These are phyloP conservation scores for Simmondsia chinensis DNA, from an alignment of 148 eudicot genomes.

Conservation along the genomic window DNA sequence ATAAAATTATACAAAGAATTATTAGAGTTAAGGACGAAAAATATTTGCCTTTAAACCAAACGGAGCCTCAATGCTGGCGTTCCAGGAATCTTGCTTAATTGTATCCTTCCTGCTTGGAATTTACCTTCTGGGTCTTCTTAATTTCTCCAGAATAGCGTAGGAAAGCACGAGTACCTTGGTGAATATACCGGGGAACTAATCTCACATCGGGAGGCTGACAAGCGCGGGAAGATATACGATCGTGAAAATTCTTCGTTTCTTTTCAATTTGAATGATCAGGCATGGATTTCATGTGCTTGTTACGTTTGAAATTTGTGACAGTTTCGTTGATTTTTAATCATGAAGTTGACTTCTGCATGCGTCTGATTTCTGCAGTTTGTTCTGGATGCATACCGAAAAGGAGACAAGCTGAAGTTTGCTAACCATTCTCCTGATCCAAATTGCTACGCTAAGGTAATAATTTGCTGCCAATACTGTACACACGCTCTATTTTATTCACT, in stretches of 20 bases:
- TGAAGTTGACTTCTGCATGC: background rate
- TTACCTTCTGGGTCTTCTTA: constrained; percentile 2
- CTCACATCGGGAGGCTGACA: constrained; percentile 97
- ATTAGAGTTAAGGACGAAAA: no score
- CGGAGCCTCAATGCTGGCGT: no score
- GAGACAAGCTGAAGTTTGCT: constrained; percentile 94
- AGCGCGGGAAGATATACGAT: constrained; percentile 96
- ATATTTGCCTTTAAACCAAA: no score
- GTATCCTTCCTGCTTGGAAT: background rate
- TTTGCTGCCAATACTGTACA: background rate
- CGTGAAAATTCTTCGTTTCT: constrained; percentile 93
- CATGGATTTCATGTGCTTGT: constrained; percentile 6
- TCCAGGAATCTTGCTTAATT: no score
- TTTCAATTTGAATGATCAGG: constrained; percentile 94
- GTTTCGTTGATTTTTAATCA: background rate
- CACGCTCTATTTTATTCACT: no score
- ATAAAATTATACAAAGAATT: no score
- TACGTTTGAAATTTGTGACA: background rate
- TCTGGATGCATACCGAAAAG: constrained; percentile 95
- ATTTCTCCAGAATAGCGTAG: constrained; percentile 60
- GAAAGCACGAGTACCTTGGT: constrained; percentile 92
- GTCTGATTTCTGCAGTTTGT: constrained; percentile 48
- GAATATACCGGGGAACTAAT: constrained; percentile 98
- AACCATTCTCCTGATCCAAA: constrained; percentile 96
- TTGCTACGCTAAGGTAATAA: constrained; percentile 85